A percentile compares a stretch with the other conserved stretches of the same genome.
Evolutionary conservation across 2,329 filamentous ascomycete genomes (phyloP).

Genomic region (Moelleriella libera): DNA sequence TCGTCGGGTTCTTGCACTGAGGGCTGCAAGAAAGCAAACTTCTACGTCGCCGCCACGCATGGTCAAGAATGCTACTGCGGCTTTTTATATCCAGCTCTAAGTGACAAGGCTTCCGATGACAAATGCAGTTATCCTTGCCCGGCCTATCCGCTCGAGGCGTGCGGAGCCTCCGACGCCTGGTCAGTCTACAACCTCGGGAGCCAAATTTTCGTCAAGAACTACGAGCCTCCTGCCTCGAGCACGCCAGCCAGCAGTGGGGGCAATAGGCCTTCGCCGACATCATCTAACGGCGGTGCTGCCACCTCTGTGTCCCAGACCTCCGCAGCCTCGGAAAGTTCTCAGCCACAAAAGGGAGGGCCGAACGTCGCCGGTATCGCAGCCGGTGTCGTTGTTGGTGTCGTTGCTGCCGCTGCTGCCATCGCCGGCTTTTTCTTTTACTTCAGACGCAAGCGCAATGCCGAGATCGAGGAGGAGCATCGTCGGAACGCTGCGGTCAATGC

Average conservation of each 20-base stretch:
- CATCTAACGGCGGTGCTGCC: slow-evolving; percentile 7
- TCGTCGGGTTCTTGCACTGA: slow-evolving; percentile 26
- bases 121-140: slow-evolving; percentile 54
- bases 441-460: slow-evolving; percentile 59
- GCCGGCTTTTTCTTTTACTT: slow-evolving; percentile 62
- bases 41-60: slow-evolving; percentile 47
- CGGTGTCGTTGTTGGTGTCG: slow-evolving; percentile 73
- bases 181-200: slow-evolving; percentile 38
- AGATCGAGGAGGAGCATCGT: slow-evolving; percentile 73
- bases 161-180: slow-evolving; percentile 27
- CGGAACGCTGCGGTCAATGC: slow-evolving; percentile 66
- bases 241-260: neutral
- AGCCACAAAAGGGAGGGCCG: slow-evolving; percentile 23
- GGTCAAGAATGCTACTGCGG: slow-evolving; percentile 62
- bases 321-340: slow-evolving; percentile 7
- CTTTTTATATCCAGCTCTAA: slow-evolving; percentile 45
- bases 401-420: slow-evolving; percentile 50
- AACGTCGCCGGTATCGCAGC: slow-evolving; percentile 77
- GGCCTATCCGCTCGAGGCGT: slow-evolving; percentile 47
- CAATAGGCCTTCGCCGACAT: slow-evolving; percentile 1
- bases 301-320: slow-evolving; percentile 8
- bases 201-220: slow-evolving; percentile 19
- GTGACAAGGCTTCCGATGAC: slow-evolving; percentile 36
- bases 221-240: slow-evolving; percentile 8
- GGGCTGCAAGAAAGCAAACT: slow-evolving; percentile 26